These are phyloP conservation scores for Phaeotremella skinneri DNA, from an alignment of 768 basidiomycete genomes.

Conservation along the genomic window DNA sequence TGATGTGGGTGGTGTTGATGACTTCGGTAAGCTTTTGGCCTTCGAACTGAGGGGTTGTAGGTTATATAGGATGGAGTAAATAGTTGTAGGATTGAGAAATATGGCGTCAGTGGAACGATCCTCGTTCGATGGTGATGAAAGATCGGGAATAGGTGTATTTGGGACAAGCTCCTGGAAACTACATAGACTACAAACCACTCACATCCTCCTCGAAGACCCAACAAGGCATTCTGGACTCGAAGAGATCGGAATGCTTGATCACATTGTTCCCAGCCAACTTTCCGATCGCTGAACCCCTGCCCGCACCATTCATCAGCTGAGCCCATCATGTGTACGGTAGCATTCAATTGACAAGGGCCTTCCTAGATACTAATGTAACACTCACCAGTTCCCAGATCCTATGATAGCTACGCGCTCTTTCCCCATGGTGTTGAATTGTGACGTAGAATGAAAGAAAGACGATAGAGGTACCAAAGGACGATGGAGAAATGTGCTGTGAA, in stretches of 20 bases:
- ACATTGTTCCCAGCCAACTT: constrained; percentile 53
- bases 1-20: constrained; percentile 56
- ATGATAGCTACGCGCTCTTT: constrained; percentile 52
- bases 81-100: too few species aligned
- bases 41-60: constrained; percentile 38
- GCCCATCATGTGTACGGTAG: background rate
- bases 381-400: constrained; percentile 52
- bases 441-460: background rate
- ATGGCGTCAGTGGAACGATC: too few species aligned
- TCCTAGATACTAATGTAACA: background rate
- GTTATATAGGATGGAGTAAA: too few species aligned
- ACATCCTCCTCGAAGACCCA: constrained; percentile 57
- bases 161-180: background rate
- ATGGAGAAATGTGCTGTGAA: background rate
- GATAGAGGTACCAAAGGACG: background rate
- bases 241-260: constrained; percentile 47
- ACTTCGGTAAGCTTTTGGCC: constrained; percentile 53
- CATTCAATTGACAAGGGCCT: background rate
- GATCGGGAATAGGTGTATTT: too few species aligned
- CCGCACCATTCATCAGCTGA: constrained; percentile 6
- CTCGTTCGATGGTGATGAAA: too few species aligned
- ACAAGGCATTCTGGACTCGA: constrained; percentile 54
- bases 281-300: constrained; percentile 54
- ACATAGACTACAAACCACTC: constrained; percentile 9
- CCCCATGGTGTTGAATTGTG: constrained; percentile 22